These are phyloP conservation scores for Cymodocea nodosa DNA, from an alignment of 116 monocot species.

Conservation along the genomic window DNA sequence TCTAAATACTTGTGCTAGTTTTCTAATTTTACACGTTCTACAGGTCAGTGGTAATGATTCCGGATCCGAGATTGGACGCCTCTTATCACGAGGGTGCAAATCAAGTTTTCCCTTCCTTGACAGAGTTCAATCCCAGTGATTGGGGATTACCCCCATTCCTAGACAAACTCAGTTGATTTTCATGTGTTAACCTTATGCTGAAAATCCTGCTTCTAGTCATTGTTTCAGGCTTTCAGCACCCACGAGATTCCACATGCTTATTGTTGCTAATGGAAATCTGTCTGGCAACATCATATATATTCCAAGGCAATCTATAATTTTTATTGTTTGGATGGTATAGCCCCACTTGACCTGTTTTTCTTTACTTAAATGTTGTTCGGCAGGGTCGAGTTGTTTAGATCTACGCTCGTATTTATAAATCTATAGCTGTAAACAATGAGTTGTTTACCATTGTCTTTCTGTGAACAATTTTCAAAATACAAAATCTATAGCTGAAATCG, in stretches of 20 bases:
- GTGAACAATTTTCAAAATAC: too few species aligned
- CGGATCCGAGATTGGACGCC: conserved; percentile 58
- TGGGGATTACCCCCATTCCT: conserved; percentile 78
- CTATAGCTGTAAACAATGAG: too few species aligned
- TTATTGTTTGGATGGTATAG: neutral
- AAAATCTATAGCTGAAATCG: too few species aligned
- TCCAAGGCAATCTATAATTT: neutral
- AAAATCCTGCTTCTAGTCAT: neutral
- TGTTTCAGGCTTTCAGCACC: neutral
- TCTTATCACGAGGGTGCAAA: conserved; percentile 67
- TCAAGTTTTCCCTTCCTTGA: conserved; percentile 54
- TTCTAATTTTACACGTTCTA: neutral
- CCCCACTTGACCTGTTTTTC: neutral
- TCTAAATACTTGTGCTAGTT: neutral
- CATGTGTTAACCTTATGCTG: neutral
- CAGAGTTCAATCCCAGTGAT: conserved; percentile 50
- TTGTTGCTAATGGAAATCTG: neutral
- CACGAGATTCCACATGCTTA: neutral
- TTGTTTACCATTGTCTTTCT: too few species aligned
- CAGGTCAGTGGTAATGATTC: conserved; percentile 87
- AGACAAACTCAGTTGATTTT: neutral
- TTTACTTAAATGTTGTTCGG: too few species aligned
- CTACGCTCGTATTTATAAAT: too few species aligned
- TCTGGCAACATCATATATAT: neutral
- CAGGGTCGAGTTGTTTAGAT: too few species aligned